Conservation (phyloP, 2,329 filamentous ascomycete species). For the Fusarium nematophilum region DNA sequence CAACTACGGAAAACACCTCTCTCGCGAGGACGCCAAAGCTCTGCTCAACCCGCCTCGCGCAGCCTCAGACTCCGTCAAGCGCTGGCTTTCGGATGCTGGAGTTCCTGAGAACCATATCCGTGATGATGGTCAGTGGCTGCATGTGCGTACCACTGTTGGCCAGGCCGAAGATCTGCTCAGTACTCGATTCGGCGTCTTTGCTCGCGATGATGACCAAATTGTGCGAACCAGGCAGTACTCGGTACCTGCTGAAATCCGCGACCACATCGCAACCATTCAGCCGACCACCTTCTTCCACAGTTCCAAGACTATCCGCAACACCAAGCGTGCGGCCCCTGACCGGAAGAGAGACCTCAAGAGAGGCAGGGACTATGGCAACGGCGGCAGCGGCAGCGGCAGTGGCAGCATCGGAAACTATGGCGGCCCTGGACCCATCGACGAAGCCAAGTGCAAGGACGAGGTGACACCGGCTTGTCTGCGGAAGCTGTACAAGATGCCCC, state of each 20-base stretch:
- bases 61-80: conserved; percentile 53
- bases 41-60: conserved; percentile 58
- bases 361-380: not conserved
- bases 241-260: conserved; percentile 48
- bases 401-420: conserved; percentile 27
- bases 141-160: conserved; percentile 54
- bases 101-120: conserved; percentile 51
- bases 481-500: conserved; percentile 56
- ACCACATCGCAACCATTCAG: conserved; percentile 58
- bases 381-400: not conserved
- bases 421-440: conserved; percentile 10
- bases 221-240: conserved; percentile 53
- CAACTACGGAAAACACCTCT: conserved; percentile 62
- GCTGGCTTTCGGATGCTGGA: conserved; percentile 58
- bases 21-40: conserved; percentile 59
- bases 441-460: conserved; percentile 49
- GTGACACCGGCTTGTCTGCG: conserved; percentile 59
- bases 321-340: not conserved
- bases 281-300: conserved; percentile 55
- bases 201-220: conserved; percentile 54
- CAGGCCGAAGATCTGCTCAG: conserved; percentile 58
- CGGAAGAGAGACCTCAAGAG: not conserved
- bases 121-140: conserved; percentile 54
- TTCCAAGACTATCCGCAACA: not conserved
- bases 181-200: conserved; percentile 57